Percentiles rank a stretch among this genome's conserved stretches.
These are phyloP conservation scores for Withania somnifera DNA, from an alignment of 305 asterid species.

Conservation along the genomic window DNA sequence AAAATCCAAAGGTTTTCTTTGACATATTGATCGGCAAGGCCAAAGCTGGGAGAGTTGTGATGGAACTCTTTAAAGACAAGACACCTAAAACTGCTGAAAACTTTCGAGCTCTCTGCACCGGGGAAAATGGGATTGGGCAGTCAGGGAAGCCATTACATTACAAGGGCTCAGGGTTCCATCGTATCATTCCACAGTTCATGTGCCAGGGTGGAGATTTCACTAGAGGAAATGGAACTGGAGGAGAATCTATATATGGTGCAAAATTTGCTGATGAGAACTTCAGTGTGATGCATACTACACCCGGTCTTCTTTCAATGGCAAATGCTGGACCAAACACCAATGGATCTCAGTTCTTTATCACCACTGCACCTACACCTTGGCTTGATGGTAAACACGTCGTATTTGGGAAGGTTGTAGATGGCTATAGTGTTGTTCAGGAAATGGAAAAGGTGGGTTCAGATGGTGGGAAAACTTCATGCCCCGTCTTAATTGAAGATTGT, in stretches of 20 bases:
- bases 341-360: slow-evolving; percentile 20
- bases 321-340: slow-evolving; percentile 25
- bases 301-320: slow-evolving; percentile 21
- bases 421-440: slow-evolving; percentile 31
- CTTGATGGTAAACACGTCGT: slow-evolving; percentile 22
- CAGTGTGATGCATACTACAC: slow-evolving; percentile 14
- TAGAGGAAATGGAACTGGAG: slow-evolving; percentile 68
- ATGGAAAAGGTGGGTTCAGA: slow-evolving; percentile 59
- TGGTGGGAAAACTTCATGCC: slow-evolving; percentile 23
- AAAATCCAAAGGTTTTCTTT: slow-evolving; percentile 20
- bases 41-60: slow-evolving; percentile 16
- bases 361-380: slow-evolving; percentile 16
- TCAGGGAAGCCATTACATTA: slow-evolving; percentile 22
- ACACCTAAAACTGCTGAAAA: slow-evolving; percentile 21
- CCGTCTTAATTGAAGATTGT: slow-evolving; percentile 54
- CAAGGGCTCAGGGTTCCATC: slow-evolving; percentile 22
- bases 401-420: slow-evolving; percentile 19
- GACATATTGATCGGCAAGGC: slow-evolving; percentile 21
- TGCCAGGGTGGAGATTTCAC: slow-evolving; percentile 38
- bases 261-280: slow-evolving; percentile 23
- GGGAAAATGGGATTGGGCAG: slow-evolving; percentile 14
- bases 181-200: slow-evolving; percentile 24
- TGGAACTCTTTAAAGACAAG: slow-evolving; percentile 16
- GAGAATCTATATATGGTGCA: slow-evolving; percentile 39
- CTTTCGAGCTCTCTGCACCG: slow-evolving; percentile 27